Conservation (phyloP, 192 early-diverging fungal genomes). For the Rhizophagus prolifer region DNA sequence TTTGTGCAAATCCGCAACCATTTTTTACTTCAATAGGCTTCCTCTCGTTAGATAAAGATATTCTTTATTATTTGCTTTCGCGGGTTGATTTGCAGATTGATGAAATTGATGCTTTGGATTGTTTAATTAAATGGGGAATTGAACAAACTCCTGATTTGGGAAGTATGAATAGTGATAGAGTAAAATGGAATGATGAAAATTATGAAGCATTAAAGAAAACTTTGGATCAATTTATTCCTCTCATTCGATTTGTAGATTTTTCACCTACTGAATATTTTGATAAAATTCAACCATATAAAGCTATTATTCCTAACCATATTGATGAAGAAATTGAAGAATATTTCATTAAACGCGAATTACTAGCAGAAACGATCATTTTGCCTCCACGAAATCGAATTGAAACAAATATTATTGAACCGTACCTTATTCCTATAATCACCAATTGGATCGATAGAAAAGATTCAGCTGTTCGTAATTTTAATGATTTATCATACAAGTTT, state of each 20-base stretch:
- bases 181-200: conserved; percentile 5
- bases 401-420: conserved; percentile 1
- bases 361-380: too few relatives aligned
- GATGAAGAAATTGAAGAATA: background rate
- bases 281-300: background rate
- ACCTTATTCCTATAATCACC: background rate
- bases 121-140: conserved; percentile 14
- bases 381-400: background rate
- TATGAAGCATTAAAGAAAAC: background rate
- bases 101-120: conserved; percentile 10
- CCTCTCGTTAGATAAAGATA: too few relatives aligned
- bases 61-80: too few relatives aligned
- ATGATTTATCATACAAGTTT: background rate
- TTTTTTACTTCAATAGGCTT: conserved; percentile 12
- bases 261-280: background rate
- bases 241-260: conserved; percentile 14
- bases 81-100: background rate
- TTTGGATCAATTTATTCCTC: conserved; percentile 3
- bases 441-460: conserved; percentile 14
- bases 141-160: background rate
- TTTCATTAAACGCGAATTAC: background rate
- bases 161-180: background rate
- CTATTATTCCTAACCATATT: background rate
- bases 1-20: conserved; percentile 6
- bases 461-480: background rate